Evolutionary conservation across 2,329 filamentous ascomycete species (phyloP), one percentile per base, ranked within the genome.

Genomic region (Akanthomyces uredinophilus): DNA sequence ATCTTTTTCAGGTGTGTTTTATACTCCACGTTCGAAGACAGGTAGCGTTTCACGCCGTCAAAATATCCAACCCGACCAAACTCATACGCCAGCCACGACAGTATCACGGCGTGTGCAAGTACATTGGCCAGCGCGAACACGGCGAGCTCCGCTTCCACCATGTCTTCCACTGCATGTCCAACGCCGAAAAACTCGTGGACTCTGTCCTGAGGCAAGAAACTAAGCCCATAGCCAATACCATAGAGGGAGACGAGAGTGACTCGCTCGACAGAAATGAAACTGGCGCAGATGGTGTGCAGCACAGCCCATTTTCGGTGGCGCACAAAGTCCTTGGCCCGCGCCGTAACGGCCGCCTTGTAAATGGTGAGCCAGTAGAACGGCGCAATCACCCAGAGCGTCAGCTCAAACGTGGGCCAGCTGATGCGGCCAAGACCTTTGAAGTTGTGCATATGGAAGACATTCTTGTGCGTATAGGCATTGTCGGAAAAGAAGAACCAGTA

Each of bases 381-480:
- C 6, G 46, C 53, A 11, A 58, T 7, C 13, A 58, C 8, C 22
- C 22, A 52, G 16, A 32, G 49, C 16, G 24, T 44, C 11, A 57
- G 44, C 24, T 24, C 53, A 53, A 62, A 62, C 8, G 60, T 58
- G 1, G 60, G 60, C 60, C 60, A 62, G 35, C 24, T 1, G n/a
- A 62, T 2, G 14, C 44, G 22, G 5, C 13, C 13, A 18, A 35
- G 10, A 37, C 53, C 53, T 1, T 20, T 20, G 4, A 58, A 13
- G 13, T 0, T 27, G 49, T 62, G 60, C n/a, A 58, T 8, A 29
- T 57, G 54, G 37, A 57, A 62, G 13, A 43, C 20, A 37, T 57
- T 20, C 2, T 6, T 5, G 43, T 62, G 60, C 0, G 60, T 44
- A 27, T 58, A 52, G 16, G 53, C 60, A 13, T 58, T 43, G 5